Conservation (phyloP, 345 rosid genomes). For the Citrus maxima region DNA sequence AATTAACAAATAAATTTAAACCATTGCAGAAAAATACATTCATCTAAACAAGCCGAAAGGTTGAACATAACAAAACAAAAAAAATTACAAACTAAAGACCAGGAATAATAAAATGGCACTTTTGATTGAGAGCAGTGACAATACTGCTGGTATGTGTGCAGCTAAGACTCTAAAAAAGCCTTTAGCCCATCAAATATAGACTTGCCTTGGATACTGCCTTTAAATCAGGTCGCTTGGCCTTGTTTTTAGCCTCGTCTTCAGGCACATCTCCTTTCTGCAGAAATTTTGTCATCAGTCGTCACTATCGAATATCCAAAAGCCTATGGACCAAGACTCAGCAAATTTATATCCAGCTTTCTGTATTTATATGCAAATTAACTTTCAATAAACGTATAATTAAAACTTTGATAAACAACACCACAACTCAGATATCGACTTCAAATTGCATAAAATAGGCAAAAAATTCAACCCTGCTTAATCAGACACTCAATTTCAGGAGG, state of each 20-base stretch:
- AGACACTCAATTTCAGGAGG: background rate
- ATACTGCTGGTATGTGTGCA: background rate
- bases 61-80: background rate
- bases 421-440: background rate
- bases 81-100: background rate
- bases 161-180: background rate
- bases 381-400: background rate
- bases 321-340: background rate
- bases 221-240: constrained; percentile 71
- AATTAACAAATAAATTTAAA: background rate
- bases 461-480: background rate
- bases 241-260: constrained; percentile 27
- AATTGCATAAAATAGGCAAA: background rate
- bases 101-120: background rate
- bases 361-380: background rate
- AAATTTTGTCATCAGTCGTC: background rate
- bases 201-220: constrained; percentile 81
- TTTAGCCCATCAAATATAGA: constrained; percentile 5
- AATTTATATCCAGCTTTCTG: background rate
- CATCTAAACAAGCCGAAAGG: background rate
- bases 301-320: background rate
- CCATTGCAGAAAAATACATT: background rate
- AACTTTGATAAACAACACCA: background rate
- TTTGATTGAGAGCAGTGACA: background rate
- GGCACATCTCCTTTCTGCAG: constrained; percentile 37